Conservation (phyloP, 2,329 filamentous ascomycete species). For the Tolypocladium amazonense region DNA sequence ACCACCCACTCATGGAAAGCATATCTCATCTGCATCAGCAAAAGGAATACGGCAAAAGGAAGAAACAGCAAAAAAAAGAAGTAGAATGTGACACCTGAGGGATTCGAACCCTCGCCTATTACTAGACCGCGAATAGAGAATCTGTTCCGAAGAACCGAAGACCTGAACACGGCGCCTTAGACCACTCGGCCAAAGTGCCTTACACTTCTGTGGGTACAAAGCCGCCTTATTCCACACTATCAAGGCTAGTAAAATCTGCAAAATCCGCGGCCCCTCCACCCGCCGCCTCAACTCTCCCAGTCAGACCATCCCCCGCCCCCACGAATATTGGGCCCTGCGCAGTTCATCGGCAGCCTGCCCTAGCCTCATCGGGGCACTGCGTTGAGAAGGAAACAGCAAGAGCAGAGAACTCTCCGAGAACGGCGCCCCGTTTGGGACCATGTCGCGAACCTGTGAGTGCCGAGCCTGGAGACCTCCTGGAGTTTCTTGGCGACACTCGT, state of each 20-base stretch:
- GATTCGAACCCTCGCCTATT: slow-evolving; percentile 21
- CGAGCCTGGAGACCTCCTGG: neutral
- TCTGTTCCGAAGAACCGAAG: neutral
- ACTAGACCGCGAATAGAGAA: slow-evolving; percentile 12
- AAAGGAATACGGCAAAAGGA: neutral
- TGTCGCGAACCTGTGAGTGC: neutral
- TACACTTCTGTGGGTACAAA: slow-evolving; percentile 1
- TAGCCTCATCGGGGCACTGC: neutral
- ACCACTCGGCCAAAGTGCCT: slow-evolving; percentile 17
- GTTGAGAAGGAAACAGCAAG: neutral
- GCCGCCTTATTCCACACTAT: neutral
- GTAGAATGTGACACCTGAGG: slow-evolving; percentile 15
- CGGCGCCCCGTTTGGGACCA: neutral
- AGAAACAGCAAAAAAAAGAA: neutral
- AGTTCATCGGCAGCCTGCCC: too few species aligned
- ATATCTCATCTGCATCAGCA: neutral
- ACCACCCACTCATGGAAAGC: too few species aligned
- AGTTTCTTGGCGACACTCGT: neutral
- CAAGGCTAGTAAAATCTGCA: neutral
- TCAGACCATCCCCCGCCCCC: neutral
- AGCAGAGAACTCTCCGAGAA: neutral
- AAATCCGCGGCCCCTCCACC: neutral
- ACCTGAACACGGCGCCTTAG: slow-evolving; percentile 13
- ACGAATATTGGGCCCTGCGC: neutral
- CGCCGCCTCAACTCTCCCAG: neutral